Conservation (phyloP, 768 basidiomycete genomes). For the Phaeotremella skinneri region DNA sequence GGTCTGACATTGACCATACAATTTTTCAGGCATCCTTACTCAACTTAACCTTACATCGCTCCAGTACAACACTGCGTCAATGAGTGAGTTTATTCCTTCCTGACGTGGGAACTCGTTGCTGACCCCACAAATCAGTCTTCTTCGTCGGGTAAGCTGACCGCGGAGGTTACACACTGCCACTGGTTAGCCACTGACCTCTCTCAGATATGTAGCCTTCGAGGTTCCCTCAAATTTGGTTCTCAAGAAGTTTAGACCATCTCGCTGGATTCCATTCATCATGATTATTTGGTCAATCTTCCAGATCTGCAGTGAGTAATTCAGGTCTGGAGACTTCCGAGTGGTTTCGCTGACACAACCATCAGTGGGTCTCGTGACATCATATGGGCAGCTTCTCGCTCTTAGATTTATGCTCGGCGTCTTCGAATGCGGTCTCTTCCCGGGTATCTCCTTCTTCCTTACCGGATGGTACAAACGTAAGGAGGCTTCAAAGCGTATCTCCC, state of each 20-base stretch:
- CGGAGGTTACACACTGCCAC: neutral
- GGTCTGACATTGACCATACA: neutral
- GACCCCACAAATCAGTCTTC: constrained; percentile 32
- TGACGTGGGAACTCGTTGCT: neutral
- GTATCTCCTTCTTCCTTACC: constrained; percentile 48
- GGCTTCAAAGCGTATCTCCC: constrained; percentile 38
- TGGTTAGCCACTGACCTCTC: constrained; percentile 1
- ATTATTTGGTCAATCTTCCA: constrained; percentile 48
- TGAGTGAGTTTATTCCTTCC: constrained; percentile 28
- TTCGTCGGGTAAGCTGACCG: constrained; percentile 36
- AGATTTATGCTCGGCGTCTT: constrained; percentile 46
- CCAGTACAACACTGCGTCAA: constrained; percentile 45
- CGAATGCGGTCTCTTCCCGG: constrained; percentile 43
- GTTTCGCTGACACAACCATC: constrained; percentile 2
- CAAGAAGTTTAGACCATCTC: constrained; percentile 43
- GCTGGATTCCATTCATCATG: constrained; percentile 50
- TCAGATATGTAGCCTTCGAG: constrained; percentile 47
- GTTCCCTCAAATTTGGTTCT: constrained; percentile 48
- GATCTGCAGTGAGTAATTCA: constrained; percentile 34
- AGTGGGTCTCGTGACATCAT: constrained; percentile 49
- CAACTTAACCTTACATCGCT: constrained; percentile 39
- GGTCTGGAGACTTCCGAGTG: neutral
- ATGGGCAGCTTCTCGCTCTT: constrained; percentile 44
- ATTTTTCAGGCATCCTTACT: constrained; percentile 26
- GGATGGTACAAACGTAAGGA: constrained; percentile 50